Evolutionary conservation across 805 yeast genomes (phyloP), one percentile per base, ranked within the genome.

Genomic region (Yarrowia deformans): DNA sequence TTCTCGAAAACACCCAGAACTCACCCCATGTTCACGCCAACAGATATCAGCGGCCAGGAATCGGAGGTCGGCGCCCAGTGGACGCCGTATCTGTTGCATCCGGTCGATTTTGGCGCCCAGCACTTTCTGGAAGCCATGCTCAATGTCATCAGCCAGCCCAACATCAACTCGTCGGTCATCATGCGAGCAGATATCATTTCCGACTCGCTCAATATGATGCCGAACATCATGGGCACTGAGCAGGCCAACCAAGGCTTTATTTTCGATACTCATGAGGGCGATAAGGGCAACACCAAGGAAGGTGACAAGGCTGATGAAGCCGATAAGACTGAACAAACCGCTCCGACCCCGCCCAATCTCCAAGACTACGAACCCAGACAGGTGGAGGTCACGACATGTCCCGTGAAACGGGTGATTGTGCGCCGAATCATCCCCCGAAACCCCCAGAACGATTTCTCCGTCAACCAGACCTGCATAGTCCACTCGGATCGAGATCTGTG

Each of bases 371-470:
- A 63, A 42, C 72, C 75, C 5, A 35, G 74, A 60, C n/a, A 55
- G 8, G 71, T 68, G 5, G 42, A 39, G 3, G 69, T 69, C 10
- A 64, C 64, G 7, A 16, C 69, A 8, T 48, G 69, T 9, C 52
- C 46, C 3, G 58, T 72, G 16, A 70, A 70, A 13, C 34, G 81
- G 54, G 76, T 78, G 23, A 87, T 90, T 58, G 91, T 92, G n/a
- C 84, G 98, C 72, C 82, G 97, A 73, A 87, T 93, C 43, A 84
- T 93, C n/a, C 98, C 98, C 12, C 82, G 98, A 77, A 93, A 93
- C 75, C 97, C 97, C 0, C 87, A 86, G 75, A 90, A 91, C 74
- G 98, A 93, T 76, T 84, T 85, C 66, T 85, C 91, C 32, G 87
- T 93, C 71, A 90, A 91, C 76, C 98, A 94, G 78, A 89, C 97